Percentiles rank a stretch among this genome's conserved stretches.
Evolutionary conservation across 2,329 filamentous ascomycete species (phyloP).

Genomic region (Leptographium flavum): DNA sequence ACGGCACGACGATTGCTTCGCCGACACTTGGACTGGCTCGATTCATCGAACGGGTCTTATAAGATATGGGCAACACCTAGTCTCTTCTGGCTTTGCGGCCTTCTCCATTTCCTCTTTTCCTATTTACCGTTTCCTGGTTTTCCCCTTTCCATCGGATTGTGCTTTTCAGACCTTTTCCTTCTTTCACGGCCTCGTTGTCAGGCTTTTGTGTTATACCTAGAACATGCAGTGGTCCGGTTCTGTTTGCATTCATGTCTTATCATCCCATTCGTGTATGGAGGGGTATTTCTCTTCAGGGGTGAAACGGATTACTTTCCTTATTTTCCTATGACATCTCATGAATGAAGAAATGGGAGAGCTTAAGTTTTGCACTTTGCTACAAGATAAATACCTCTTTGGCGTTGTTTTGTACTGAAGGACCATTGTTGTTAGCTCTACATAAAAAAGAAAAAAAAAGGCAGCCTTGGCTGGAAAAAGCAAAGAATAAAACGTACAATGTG

Average conservation of each 20-base stretch:
- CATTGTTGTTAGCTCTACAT: not conserved
- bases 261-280: not conserved
- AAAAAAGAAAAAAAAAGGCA: not conserved
- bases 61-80: no score
- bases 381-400: not conserved
- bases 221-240: not conserved
- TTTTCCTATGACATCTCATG: not conserved
- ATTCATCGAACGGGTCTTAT: no score
- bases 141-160: not conserved
- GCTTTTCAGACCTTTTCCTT: constrained; percentile 5
- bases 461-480: constrained; percentile 11
- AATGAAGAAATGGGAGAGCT: not conserved
- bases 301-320: not conserved
- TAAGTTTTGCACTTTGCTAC: not conserved
- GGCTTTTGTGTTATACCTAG: not conserved
- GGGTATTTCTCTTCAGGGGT: not conserved
- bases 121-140: constrained; percentile 4
- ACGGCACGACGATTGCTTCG: no score
- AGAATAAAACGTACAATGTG: no score
- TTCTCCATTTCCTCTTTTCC: constrained; percentile 8
- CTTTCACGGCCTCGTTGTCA: constrained; percentile 3
- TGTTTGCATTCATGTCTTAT: not conserved
- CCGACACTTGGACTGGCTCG: no score
- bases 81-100: no score
- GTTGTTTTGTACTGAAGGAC: not conserved